A percentile compares a stretch with the other conserved stretches of the same genome.
Evolutionary conservation across 495 filamentous ascomycete species (phyloP).

Genomic region (Talaromyces wortmannii): DNA sequence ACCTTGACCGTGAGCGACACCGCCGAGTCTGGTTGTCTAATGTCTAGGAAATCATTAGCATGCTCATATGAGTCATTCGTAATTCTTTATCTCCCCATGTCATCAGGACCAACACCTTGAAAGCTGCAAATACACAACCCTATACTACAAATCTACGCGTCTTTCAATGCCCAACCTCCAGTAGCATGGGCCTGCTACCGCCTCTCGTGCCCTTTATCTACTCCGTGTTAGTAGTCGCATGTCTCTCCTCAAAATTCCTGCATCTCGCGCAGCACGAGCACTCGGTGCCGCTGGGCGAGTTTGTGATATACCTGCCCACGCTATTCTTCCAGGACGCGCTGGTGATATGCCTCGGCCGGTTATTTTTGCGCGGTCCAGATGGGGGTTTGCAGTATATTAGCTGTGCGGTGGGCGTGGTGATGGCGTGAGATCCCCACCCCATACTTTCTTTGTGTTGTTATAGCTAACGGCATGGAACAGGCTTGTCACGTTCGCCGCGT

Average conservation of each 20-base stretch:
- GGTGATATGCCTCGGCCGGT: conserved; percentile 7
- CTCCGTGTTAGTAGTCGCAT: conserved; percentile 12
- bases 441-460: not conserved
- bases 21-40: too few relatives aligned
- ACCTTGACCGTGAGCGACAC: too few relatives aligned
- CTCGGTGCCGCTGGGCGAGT: conserved; percentile 2
- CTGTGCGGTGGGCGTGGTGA: not conserved
- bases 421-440: not conserved
- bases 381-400: not conserved
- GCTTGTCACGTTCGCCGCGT: conserved; percentile 22
- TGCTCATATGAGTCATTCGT: too few relatives aligned
- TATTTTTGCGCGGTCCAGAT: conserved; percentile 4
- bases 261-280: conserved; percentile 14
- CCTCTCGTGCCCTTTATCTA: conserved; percentile 6
- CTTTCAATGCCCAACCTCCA: too few relatives aligned
- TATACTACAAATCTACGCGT: too few relatives aligned
- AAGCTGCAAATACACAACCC: too few relatives aligned
- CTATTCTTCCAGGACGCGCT: conserved; percentile 15
- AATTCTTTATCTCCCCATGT: too few relatives aligned
- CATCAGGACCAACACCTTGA: too few relatives aligned
- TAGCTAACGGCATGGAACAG: not conserved
- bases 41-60: too few relatives aligned
- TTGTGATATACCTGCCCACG: conserved; percentile 13
- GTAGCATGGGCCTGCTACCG: not conserved
- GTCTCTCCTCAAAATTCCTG: conserved; percentile 11